Evolutionary conservation across 2,329 filamentous ascomycete species (phyloP), one percentile per base, ranked within the genome.

Genomic region (Colletotrichum abscissum): DNA sequence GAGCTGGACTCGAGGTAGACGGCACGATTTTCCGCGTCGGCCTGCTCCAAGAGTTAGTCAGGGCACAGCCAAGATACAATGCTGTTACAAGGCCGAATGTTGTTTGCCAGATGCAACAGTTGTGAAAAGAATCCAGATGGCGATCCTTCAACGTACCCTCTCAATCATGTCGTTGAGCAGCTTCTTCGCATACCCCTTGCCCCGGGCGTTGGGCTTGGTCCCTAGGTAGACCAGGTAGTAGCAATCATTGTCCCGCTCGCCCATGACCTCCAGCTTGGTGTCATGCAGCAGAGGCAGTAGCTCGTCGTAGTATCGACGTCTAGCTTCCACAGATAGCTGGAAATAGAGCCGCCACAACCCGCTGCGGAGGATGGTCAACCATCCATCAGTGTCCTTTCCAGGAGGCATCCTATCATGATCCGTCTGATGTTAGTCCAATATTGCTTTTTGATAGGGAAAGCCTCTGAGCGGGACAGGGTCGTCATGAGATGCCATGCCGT

Each of bases 151-250:
- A 84, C 85, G 74, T 82, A 92, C 91, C 85, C 87, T 87, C 57
- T 82, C 84, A 65, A 92, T 91, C 83, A 95, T 92, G 79, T 94
- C 87, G 80, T 91, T 87, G 75, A 97, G 90, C 75, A 95, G 86
- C 83, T 90, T 92, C 76, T 88, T 88, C 19, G 91, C 93, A 81
- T 94, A 94, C 12, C 94, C 94, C 77, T 92, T 92, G 60, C 93
- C 90, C 74, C 92, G 90, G 5, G 92, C 90, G 74, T 86, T 87
- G 42, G 92, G 91, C 81, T 92, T 93, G 63, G 93, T 95, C 75
- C 94, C 94, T 74, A 97, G 87, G 82, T 96, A 97, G 60, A 95
- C 93, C 67, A 97, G 90, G 81, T 97, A 97, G 88, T 94, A 97
- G 79, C 89, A 91, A 74, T 93, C 86, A 76, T 86, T 81, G 79